Evolutionary conservation across 1,139 yeast genomes (phyloP).

Genomic region (Saccharomyces hybrid): DNA sequence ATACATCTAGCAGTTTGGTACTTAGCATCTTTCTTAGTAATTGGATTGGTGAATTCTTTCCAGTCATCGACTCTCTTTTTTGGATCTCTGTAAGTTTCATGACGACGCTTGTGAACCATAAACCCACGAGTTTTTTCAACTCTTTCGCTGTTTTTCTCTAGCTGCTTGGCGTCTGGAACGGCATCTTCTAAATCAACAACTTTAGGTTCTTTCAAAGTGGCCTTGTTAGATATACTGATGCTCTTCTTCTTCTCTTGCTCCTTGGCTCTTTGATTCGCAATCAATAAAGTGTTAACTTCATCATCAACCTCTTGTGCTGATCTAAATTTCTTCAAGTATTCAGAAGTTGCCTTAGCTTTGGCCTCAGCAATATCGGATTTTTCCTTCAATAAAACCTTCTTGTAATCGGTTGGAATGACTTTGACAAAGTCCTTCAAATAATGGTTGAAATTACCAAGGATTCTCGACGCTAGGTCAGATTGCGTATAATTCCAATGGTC

Average conservation of each 20-base stretch:
- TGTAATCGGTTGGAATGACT: constrained; percentile 88
- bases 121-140: constrained; percentile 75
- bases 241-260: constrained; percentile 37
- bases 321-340: constrained; percentile 43
- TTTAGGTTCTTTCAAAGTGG: constrained; percentile 61
- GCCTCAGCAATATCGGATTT: constrained; percentile 46
- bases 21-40: constrained; percentile 77
- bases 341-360: constrained; percentile 48
- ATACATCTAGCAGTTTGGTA: constrained; percentile 97
- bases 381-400: constrained; percentile 78
- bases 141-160: constrained; percentile 50
- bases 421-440: constrained; percentile 84
- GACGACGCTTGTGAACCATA: constrained; percentile 85
- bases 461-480: constrained; percentile 79
- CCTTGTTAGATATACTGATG: constrained; percentile 37
- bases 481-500: constrained; percentile 93
- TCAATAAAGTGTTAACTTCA: constrained; percentile 84
- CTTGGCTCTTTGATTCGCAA: constrained; percentile 35
- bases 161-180: constrained; percentile 57
- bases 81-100: constrained; percentile 78
- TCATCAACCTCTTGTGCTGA: constrained; percentile 68
- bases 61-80: constrained; percentile 77
- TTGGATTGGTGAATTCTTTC: constrained; percentile 80
- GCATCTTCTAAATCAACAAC: constrained; percentile 88
- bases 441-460: constrained; percentile 80